phyloP scores from a whole-genome alignment of 352 stramenopile genomes.

The Pythium sukuiense region DNA sequence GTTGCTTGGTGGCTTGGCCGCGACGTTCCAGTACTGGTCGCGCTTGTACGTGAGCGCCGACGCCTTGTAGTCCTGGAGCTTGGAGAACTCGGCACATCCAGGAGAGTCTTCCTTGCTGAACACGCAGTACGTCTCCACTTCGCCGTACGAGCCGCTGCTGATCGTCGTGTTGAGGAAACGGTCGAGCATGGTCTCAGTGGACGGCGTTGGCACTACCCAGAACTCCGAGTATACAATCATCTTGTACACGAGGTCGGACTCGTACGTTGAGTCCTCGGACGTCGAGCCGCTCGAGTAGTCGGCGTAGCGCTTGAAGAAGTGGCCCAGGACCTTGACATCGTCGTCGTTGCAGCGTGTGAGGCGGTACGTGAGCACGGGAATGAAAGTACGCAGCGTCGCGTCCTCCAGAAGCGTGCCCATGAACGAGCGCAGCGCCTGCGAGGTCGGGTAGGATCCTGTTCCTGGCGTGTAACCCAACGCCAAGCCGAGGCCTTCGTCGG shows the following conservation, averaged over 20 bases:
- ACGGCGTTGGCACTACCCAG: conserved; percentile 31
- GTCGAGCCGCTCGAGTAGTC: conserved; percentile 19
- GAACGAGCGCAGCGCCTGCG: conserved; percentile 32
- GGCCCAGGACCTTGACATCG: conserved; percentile 35
- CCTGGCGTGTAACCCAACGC: conserved; percentile 11
- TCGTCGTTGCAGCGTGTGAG: conserved; percentile 36
- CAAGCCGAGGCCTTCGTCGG: conserved; percentile 14
- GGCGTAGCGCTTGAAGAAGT: conserved; percentile 19
- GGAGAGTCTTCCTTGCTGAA: conserved; percentile 47
- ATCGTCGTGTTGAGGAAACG: conserved; percentile 32
- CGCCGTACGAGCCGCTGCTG: conserved; percentile 26
- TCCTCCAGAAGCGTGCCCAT: conserved; percentile 38
- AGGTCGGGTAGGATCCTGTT: conserved; percentile 7
- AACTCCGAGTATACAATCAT: conserved; percentile 42
- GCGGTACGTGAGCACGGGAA: conserved; percentile 36
- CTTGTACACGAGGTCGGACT: conserved; percentile 35
- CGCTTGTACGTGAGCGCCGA: conserved; percentile 26
- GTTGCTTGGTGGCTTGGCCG: conserved; percentile 30
- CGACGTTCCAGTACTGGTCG: conserved; percentile 40
- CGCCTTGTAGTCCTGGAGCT: conserved; percentile 15
- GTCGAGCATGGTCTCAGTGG: conserved; percentile 17
- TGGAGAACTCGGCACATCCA: conserved; percentile 39
- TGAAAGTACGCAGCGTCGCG: conserved; percentile 24
- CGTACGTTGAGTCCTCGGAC: conserved; percentile 16
- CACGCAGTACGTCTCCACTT: conserved; percentile 48